phyloP scores from a whole-genome alignment of 176 grass and related monocot species.

The Carex scoparia region DNA sequence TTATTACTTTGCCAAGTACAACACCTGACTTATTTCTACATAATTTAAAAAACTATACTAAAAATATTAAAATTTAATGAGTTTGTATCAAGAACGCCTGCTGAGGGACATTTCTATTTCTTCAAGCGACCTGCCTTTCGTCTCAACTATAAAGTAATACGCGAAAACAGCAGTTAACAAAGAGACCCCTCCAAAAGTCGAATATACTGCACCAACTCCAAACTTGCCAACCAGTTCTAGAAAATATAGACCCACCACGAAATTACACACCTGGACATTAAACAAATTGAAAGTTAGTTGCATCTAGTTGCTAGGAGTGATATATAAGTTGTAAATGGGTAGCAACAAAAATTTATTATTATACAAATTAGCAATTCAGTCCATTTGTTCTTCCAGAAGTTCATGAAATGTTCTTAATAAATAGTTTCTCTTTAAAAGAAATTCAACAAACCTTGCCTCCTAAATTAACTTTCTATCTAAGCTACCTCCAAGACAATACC shows the following conservation, averaged over 20 bases:
- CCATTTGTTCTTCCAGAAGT: neutral
- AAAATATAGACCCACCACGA: constrained; percentile 93
- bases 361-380: neutral
- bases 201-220: constrained; percentile 83
- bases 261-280: constrained; percentile 64
- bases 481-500: neutral
- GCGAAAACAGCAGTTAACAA: constrained; percentile 65
- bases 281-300: neutral
- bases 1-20: neutral
- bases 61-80: neutral
- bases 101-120: constrained; percentile 81
- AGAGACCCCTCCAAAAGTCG: constrained; percentile 68
- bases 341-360: neutral
- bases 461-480: neutral
- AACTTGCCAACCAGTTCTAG: constrained; percentile 81
- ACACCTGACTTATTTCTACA: neutral
- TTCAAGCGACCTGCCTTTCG: constrained; percentile 90
- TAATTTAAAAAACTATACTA: neutral
- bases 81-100: constrained; percentile 1
- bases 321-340: neutral
- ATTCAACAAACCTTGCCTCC: neutral
- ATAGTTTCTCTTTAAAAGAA: neutral
- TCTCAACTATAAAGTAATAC: constrained; percentile 84
- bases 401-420: neutral
- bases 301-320: neutral